Conservation (phyloP, 2,329 filamentous ascomycete genomes). For the Dendryphion nanum region DNA sequence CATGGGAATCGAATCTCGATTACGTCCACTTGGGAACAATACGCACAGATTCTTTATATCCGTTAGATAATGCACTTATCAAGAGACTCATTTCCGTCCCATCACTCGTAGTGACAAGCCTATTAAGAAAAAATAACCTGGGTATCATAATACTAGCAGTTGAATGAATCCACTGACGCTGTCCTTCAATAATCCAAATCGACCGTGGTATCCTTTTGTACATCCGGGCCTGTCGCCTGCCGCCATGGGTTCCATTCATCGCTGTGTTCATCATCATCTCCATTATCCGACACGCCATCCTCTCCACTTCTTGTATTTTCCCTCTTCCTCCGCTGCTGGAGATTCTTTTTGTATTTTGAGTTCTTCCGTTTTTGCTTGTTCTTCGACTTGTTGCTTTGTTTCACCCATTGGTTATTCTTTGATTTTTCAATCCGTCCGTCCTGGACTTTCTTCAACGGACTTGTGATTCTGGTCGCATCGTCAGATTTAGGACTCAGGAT, state of each 20-base stretch:
- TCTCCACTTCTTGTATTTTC: slow-evolving; percentile 43
- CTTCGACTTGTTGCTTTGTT: slow-evolving; percentile 22
- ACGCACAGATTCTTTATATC: too few relatives aligned
- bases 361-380: slow-evolving; percentile 13
- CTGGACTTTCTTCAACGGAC: slow-evolving; percentile 10
- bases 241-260: slow-evolving; percentile 46
- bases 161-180: too few relatives aligned
- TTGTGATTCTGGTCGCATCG: background rate
- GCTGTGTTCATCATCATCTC: slow-evolving; percentile 29
- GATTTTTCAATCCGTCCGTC: slow-evolving; percentile 12
- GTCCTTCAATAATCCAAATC: slow-evolving; percentile 50
- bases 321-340: slow-evolving; percentile 8
- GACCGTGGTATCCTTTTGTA: slow-evolving; percentile 36
- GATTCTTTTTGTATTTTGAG: slow-evolving; percentile 8
- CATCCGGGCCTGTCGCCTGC: slow-evolving; percentile 45
- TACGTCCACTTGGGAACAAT: too few relatives aligned
- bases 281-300: slow-evolving; percentile 22
- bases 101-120: too few relatives aligned
- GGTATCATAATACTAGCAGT: too few relatives aligned
- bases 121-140: too few relatives aligned
- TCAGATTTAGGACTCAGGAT: background rate
- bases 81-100: too few relatives aligned
- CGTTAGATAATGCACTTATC: too few relatives aligned
- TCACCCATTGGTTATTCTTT: slow-evolving; percentile 27
- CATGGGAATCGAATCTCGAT: too few relatives aligned